These are phyloP conservation scores for Zoysia pacifica DNA, from an alignment of 176 grass and related monocot species.

Conservation along the genomic window DNA sequence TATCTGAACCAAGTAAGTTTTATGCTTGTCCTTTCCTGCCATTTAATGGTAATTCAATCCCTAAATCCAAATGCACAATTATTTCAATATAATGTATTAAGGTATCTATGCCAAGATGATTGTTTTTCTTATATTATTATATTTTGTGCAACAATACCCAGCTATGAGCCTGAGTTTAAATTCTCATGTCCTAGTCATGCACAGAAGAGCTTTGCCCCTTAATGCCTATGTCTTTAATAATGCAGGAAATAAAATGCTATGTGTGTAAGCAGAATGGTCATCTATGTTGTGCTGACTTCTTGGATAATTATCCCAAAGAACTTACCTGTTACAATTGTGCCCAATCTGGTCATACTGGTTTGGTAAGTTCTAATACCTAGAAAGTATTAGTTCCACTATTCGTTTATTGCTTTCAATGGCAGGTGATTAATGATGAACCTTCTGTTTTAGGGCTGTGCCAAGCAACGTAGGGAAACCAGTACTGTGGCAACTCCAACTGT, in stretches of 20 bases:
- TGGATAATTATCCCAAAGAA: constrained; percentile 56
- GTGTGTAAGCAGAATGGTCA: constrained; percentile 82
- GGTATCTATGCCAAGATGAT: neutral
- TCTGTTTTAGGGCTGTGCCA: constrained; percentile 85
- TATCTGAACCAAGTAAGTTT: neutral
- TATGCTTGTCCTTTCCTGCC: neutral
- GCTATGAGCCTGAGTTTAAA: neutral
- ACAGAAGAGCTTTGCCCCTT: constrained; percentile 16
- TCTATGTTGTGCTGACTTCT: constrained; percentile 76
- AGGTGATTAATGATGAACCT: constrained; percentile 32
- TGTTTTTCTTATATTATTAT: neutral
- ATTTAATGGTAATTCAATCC: neutral
- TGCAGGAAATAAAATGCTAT: constrained; percentile 94
- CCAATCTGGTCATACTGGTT: constrained; percentile 76
- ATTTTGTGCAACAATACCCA: constrained; percentile 24
- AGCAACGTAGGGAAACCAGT: constrained; percentile 58
- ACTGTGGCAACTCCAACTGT: constrained; percentile 36
- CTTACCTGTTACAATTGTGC: constrained; percentile 95
- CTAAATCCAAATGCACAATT: neutral
- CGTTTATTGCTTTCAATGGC: constrained; percentile 21
- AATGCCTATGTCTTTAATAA: constrained; percentile 34
- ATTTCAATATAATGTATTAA: constrained; percentile 3
- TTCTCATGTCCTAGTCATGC: neutral
- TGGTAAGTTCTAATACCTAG: constrained; percentile 53
- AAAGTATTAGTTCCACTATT: neutral